Evolutionary conservation across 352 stramenopile genomes (phyloP), one percentile per base, ranked within the genome.

Genomic region (Elongisporangium anandrum): DNA sequence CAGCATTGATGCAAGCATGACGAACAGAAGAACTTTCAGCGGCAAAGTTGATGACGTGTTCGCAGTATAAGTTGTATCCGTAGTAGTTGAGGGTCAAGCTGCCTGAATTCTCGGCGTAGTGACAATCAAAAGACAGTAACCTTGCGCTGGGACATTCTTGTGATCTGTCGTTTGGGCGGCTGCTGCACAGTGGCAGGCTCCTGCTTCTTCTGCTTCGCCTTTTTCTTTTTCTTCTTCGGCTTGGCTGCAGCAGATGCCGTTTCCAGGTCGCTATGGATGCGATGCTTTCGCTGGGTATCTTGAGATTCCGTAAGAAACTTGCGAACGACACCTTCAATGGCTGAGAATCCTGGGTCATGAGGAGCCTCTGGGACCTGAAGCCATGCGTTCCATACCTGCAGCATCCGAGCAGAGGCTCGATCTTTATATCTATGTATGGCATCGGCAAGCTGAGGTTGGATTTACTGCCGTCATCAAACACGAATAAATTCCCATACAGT

Each of bases 341-440:
- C 64, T 26, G 62, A 29, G 51, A 74, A 89, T 5, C 77, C 81
- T 24, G 71, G 70, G 34, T 91, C 81, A 23, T 63, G 61, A 12
- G 57, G 64, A 9, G 79, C 81, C 0, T 76, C 75, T 2, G 79
- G 79, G 8, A 88, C 50, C 19, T 68, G 60, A 8, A 89, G 52
- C 81, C 81, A 92, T 23, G 63, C 63, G 45, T 79, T 22, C 81
- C 81, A 92, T 8, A 88, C 77, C 67, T 92, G 72, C 13, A 92
- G 61, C 79, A 92, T 89, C 17, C 81, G 67, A 13, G 76, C 64
- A 5, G 73, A 81, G 45, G 79, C 79, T 15, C 81, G 73, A 39
- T 92, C 79, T 63, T 92, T 92, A 45, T 75, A 83, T 50, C 81
- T 90, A 56, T 23, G 50, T 22, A 6, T 20, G 3, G 24, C 24